phyloP scores from a whole-genome alignment of 768 basidiomycete genomes.

The Mycena alexandri region DNA sequence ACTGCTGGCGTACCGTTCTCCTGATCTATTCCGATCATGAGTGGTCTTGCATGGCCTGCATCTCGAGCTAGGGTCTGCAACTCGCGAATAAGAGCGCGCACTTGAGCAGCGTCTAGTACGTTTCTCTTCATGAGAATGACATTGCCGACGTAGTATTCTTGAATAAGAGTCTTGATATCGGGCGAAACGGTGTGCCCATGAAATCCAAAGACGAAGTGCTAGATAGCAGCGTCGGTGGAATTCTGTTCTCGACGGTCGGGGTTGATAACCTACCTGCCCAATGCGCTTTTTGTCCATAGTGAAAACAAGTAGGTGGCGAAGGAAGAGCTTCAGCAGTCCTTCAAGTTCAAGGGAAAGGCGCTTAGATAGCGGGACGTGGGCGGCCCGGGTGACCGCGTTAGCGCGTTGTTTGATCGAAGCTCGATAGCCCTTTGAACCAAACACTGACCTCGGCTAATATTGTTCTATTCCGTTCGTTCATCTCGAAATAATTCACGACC shows the following conservation, averaged over 20 bases:
- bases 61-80: conserved; percentile 70
- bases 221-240: conserved; percentile 1
- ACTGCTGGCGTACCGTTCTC: too few species aligned
- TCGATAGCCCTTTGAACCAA: too few species aligned
- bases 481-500: background rate
- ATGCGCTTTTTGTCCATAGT: conserved; percentile 42
- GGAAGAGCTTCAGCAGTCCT: too few species aligned
- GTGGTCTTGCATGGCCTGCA: conserved; percentile 65
- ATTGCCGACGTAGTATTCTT: conserved; percentile 74
- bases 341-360: too few species aligned
- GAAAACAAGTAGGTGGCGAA: background rate
- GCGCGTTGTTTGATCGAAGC: too few species aligned
- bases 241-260: background rate
- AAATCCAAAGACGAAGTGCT: conserved; percentile 84
- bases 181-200: conserved; percentile 66
- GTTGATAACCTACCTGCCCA: conserved; percentile 54
- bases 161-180: conserved; percentile 68
- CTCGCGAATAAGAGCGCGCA: conserved; percentile 58
- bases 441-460: too few species aligned
- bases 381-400: too few species aligned
- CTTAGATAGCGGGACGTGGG: too few species aligned
- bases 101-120: conserved; percentile 68
- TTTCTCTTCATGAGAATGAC: conserved; percentile 81
- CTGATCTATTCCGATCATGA: conserved; percentile 80
- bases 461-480: background rate